phyloP scores from a whole-genome alignment of 169 alveolate species.

The Plasmodium gallinaceum region DNA sequence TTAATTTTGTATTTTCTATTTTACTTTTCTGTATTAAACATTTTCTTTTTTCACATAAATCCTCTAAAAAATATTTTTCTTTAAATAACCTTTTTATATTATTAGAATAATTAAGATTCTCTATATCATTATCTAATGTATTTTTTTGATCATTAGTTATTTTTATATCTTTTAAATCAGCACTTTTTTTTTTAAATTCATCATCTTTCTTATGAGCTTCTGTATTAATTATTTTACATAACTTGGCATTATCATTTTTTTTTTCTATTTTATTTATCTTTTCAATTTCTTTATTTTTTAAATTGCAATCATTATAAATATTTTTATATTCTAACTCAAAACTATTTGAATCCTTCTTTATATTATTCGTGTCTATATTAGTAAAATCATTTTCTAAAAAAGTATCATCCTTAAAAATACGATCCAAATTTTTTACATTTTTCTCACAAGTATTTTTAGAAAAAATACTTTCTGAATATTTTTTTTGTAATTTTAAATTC shows the following conservation, averaged over 20 bases:
- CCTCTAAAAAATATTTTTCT: slow-evolving; percentile 46
- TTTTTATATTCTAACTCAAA: neutral
- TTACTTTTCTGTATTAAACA: slow-evolving; percentile 45
- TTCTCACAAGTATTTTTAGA: neutral
- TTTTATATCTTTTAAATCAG: slow-evolving; percentile 25
- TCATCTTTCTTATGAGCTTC: neutral
- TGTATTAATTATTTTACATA: slow-evolving; percentile 17
- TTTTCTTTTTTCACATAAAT: slow-evolving; percentile 76
- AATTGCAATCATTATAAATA: neutral
- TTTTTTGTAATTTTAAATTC: neutral
- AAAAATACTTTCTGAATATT: neutral
- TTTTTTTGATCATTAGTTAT: slow-evolving; percentile 20
- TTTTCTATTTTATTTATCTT: neutral
- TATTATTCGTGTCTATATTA: neutral
- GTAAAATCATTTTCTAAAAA: neutral
- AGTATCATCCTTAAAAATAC: neutral
- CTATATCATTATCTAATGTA: slow-evolving; percentile 10
- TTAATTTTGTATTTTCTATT: slow-evolving; percentile 60
- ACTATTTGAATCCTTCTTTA: neutral
- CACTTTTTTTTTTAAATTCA: slow-evolving; percentile 13
- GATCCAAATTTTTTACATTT: neutral
- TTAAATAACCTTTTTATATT: slow-evolving; percentile 38
- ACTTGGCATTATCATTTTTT: neutral
- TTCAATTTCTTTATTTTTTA: neutral
- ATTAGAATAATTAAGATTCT: slow-evolving; percentile 20